These are phyloP conservation scores for Lipomyces yamadae DNA, from an alignment of 805 yeast genomes.

Conservation along the genomic window DNA sequence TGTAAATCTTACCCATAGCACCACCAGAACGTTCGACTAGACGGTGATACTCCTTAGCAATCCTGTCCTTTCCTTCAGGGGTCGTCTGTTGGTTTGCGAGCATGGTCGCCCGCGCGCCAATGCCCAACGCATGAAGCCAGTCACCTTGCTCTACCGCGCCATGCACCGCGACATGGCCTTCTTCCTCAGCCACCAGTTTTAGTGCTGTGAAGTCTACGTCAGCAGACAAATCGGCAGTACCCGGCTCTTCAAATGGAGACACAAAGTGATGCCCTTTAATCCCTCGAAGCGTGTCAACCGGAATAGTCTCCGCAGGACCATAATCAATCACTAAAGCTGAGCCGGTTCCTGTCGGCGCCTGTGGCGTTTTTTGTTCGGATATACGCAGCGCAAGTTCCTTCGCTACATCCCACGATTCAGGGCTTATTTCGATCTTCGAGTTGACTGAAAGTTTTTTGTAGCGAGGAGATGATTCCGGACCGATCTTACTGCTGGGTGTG, in stretches of 20 bases:
- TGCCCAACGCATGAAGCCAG: slow-evolving; percentile 76
- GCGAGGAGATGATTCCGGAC: slow-evolving; percentile 59
- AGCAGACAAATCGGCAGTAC: slow-evolving; percentile 78
- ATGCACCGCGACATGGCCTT: slow-evolving; percentile 44
- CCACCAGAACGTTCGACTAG: slow-evolving; percentile 63
- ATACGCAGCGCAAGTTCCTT: slow-evolving; percentile 57
- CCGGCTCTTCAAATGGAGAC: slow-evolving; percentile 75
- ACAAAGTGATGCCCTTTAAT: slow-evolving; percentile 73
- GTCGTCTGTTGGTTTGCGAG: slow-evolving; percentile 53
- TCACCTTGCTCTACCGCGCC: slow-evolving; percentile 80
- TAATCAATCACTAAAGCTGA: slow-evolving; percentile 78
- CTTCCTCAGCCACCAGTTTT: slow-evolving; percentile 45
- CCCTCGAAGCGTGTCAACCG: slow-evolving; percentile 75
- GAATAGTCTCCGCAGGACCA: slow-evolving; percentile 66
- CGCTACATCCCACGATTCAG: slow-evolving; percentile 68
- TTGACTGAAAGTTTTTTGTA: slow-evolving; percentile 59
- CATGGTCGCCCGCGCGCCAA: slow-evolving; percentile 63
- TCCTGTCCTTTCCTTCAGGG: slow-evolving; percentile 56
- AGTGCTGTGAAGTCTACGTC: slow-evolving; percentile 81
- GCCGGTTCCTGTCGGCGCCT: slow-evolving; percentile 52
- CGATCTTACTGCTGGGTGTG: slow-evolving; percentile 61
- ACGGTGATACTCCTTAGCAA: slow-evolving; percentile 63
- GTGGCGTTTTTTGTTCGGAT: slow-evolving; percentile 24
- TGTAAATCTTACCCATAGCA: slow-evolving; percentile 78
- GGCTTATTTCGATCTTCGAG: slow-evolving; percentile 71